Conservation (phyloP, 371 early-diverging fungal species). For the Lichtheimia corymbifera region DNA sequence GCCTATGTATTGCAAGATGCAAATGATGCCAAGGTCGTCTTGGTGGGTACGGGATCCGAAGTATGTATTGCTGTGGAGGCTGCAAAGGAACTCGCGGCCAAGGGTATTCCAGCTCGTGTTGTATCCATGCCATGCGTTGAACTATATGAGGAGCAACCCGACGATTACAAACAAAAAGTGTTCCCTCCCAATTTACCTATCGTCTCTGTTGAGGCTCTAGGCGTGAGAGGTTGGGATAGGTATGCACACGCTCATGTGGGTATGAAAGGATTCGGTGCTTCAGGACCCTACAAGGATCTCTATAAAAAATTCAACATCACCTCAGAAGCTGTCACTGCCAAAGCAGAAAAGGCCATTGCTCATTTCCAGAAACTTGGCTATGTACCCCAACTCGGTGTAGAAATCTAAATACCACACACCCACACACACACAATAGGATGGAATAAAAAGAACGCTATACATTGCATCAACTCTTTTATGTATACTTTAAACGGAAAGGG, state of each 20-base stretch:
- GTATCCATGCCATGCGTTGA: constrained; percentile 95
- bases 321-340: constrained; percentile 70
- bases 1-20: constrained; percentile 73
- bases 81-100: constrained; percentile 61
- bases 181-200: constrained; percentile 78
- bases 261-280: constrained; percentile 12
- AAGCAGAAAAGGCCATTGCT: constrained; percentile 74
- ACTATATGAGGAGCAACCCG: constrained; percentile 85
- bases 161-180: constrained; percentile 79
- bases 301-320: constrained; percentile 85
- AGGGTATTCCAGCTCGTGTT: constrained; percentile 65
- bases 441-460: not conserved
- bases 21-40: constrained; percentile 55
- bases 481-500: not conserved
- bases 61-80: constrained; percentile 82
- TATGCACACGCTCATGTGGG: constrained; percentile 64
- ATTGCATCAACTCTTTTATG: not conserved
- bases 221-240: constrained; percentile 88
- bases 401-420: constrained; percentile 14
- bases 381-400: constrained; percentile 42
- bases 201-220: constrained; percentile 88
- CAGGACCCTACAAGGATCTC: constrained; percentile 76
- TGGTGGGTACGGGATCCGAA: constrained; percentile 95
- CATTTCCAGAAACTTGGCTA: constrained; percentile 66
- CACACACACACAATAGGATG: not conserved